Conservation (phyloP, 345 rosid species). For the Pistacia integerrima region DNA sequence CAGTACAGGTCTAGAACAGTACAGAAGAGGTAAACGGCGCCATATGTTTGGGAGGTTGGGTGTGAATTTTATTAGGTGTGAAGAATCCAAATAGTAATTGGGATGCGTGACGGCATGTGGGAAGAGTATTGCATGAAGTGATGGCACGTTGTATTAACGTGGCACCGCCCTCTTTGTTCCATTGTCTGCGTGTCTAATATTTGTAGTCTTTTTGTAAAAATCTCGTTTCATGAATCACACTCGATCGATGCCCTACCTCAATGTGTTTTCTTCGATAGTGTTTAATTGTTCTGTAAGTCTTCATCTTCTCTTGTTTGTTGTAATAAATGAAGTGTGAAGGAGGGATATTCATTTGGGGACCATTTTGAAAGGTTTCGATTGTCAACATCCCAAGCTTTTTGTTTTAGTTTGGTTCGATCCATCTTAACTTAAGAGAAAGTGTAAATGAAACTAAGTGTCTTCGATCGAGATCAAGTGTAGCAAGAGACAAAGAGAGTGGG, state of each 20-base stretch:
- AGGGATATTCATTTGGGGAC: constrained; percentile 8
- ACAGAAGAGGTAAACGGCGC: constrained; percentile 16
- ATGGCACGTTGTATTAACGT: constrained; percentile 26
- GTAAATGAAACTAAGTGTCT: too few species aligned
- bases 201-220: too few species aligned
- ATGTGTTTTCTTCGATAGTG: neutral
- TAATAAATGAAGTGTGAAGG: constrained; percentile 6
- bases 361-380: neutral
- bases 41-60: neutral
- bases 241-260: neutral
- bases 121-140: neutral
- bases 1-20: neutral
- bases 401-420: neutral
- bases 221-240: neutral
- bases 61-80: too few species aligned
- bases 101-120: constrained; percentile 32
- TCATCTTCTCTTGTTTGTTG: neutral
- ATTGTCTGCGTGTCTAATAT: constrained; percentile 1
- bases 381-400: constrained; percentile 29
- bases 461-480: too few species aligned
- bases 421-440: too few species aligned
- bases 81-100: constrained; percentile 4
- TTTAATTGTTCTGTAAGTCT: neutral
- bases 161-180: constrained; percentile 30
- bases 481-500: too few species aligned